Percentiles rank a stretch among this genome's conserved stretches.
These are phyloP conservation scores for Teunomyces tritomae DNA, from an alignment of 805 yeast genomes.

Conservation along the genomic window DNA sequence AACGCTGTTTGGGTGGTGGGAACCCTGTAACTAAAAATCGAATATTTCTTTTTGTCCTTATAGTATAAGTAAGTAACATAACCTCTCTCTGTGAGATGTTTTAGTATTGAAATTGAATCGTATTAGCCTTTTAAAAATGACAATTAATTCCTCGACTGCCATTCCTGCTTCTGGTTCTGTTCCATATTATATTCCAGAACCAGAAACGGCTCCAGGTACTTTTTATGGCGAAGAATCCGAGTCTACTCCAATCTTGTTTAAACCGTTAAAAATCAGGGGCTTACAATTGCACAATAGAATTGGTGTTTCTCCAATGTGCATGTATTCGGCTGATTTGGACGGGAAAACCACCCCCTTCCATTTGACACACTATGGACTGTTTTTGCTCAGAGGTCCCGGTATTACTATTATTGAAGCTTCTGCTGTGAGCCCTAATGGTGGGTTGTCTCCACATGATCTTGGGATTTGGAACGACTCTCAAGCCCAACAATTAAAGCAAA, in stretches of 20 bases:
- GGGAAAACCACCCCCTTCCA: constrained; percentile 47
- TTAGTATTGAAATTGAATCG: too few relatives aligned
- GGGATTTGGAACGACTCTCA: constrained; percentile 25
- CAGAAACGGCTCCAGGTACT: background rate
- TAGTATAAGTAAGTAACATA: too few relatives aligned
- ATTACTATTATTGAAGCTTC: constrained; percentile 50
- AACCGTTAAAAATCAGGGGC: constrained; percentile 42
- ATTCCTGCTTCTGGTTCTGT: background rate
- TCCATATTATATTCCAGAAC: constrained; percentile 7
- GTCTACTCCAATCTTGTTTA: constrained; percentile 38
- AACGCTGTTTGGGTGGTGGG: too few relatives aligned
- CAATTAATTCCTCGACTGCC: background rate
- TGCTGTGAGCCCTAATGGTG: constrained; percentile 28
- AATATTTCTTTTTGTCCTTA: too few relatives aligned
- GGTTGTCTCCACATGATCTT: constrained; percentile 18
- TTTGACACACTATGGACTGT: constrained; percentile 46
- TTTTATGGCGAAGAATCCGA: background rate
- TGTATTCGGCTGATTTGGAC: constrained; percentile 42
- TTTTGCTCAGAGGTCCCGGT: constrained; percentile 54
- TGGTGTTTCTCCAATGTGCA: constrained; percentile 59
- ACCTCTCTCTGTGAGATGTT: too few relatives aligned
- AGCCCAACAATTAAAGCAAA: constrained; percentile 22
- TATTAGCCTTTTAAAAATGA: background rate
- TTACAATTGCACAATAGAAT: constrained; percentile 47
- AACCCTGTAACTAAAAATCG: too few relatives aligned